Evolutionary conservation across 192 early-diverging fungal species (phyloP).

Genomic region (Dissophora ornata): DNA sequence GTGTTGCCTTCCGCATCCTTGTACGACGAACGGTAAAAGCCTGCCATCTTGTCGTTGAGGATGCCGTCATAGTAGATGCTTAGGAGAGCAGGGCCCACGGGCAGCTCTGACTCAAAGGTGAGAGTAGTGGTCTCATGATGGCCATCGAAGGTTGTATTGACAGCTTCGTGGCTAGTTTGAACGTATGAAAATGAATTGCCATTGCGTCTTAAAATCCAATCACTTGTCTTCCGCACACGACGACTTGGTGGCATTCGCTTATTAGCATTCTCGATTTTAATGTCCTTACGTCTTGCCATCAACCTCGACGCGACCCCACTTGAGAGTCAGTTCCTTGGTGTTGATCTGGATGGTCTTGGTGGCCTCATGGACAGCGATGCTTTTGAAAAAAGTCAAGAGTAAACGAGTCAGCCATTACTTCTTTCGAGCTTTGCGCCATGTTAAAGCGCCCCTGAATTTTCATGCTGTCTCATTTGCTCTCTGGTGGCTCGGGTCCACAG

Average conservation of each 20-base stretch:
- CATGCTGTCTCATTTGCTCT: no score
- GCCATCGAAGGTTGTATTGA: constrained; percentile 58
- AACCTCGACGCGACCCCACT: constrained; percentile 40
- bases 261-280: no score
- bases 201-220: no score
- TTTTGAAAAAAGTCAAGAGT: background rate
- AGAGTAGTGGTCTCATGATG: constrained; percentile 64
- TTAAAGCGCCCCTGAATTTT: no score
- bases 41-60: constrained; percentile 90
- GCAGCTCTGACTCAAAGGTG: constrained; percentile 65
- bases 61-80: constrained; percentile 70
- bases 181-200: no score
- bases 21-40: constrained; percentile 91
- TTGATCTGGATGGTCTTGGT: constrained; percentile 51
- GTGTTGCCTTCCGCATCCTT: constrained; percentile 54
- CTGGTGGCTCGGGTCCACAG: no score
- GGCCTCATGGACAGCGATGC: constrained; percentile 33
- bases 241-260: no score
- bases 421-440: no score
- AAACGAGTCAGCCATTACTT: background rate
- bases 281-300: constrained; percentile 32
- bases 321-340: constrained; percentile 44
- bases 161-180: constrained; percentile 41
- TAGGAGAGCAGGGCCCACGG: constrained; percentile 61
- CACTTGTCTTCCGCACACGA: no score